phyloP scores from a whole-genome alignment of 306 rosid species.

The Quercus dentata region DNA sequence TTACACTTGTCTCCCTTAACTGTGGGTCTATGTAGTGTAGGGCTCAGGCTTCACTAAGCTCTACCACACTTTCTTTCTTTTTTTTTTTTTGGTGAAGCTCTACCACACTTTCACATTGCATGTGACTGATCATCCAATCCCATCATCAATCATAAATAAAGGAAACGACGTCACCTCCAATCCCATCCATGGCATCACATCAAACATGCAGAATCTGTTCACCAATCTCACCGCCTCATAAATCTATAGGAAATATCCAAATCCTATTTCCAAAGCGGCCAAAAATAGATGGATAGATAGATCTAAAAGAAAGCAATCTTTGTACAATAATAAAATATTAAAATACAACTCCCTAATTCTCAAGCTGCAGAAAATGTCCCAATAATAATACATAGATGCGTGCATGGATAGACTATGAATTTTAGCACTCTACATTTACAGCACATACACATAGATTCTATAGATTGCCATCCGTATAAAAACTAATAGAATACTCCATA shows the following conservation, averaged over 20 bases:
- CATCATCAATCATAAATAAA: neutral
- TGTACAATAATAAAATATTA: neutral
- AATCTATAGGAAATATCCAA: neutral
- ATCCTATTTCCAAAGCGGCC: neutral
- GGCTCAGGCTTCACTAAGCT: neutral
- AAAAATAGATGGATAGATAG: neutral
- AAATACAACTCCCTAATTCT: neutral
- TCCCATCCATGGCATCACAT: constrained; percentile 1
- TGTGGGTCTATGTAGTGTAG: neutral
- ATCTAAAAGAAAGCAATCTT: neutral
- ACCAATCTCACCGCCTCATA: neutral
- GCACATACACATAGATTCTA: neutral
- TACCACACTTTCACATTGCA: neutral
- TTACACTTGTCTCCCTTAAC: neutral
- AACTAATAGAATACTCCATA: neutral
- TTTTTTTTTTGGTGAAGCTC: neutral
- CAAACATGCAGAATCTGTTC: neutral
- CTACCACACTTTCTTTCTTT: neutral
- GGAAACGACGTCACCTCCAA: neutral
- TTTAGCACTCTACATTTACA: neutral
- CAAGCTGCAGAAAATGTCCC: neutral
- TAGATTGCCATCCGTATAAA: neutral
- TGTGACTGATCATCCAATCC: neutral
- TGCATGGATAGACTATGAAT: neutral
- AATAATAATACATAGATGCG: neutral